Base-by-base conservation (phyloP, 202 grass and related monocot species). In the Digitaria exilis region DNA sequence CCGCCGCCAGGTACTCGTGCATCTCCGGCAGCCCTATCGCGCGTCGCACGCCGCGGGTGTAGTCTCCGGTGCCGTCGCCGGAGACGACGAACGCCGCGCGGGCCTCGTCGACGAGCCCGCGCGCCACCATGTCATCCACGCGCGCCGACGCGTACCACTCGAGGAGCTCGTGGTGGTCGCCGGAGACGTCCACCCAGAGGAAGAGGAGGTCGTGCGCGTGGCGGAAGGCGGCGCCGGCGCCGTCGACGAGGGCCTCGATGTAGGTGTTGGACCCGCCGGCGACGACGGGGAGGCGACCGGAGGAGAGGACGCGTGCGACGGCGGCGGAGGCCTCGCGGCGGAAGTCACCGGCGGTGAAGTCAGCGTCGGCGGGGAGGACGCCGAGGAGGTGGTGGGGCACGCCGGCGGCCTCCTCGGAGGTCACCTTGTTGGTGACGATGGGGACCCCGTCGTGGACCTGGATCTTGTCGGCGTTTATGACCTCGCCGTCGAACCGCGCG, bases 401-500 rank as follows among this genome's bases (percentile, higher is more conserved):
- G 4, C 67, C 69, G 9, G 54, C 71, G 18, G 13, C 17, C 75
- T 92, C 90, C 2, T 42, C 62, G 14, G 84, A 46, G 0, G 90
- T 89, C 6, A 89, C 87, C 37, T 88, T 80, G 29, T 92, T 92
- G 5, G 87, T 81, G 57, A 92, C 78, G 54, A 92, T 70, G 67
- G 79, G 72, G 1, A 84, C 62, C 48, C 87, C 90, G 11, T 75
- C 76, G 35, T 92, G 82, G 4, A 92, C 80, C 48, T 92, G 90
- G 30, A 92, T 92, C 72, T 92, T 92, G 80, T 92, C 90, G 0
- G 90, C 83, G 76, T 92, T 92, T 29, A 92, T 63, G 2, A 92
- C 85, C 25, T 92, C 90, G 0, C 90, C 87, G 5, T 69, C 35
- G 62, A 89, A 92, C 41, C 44, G 58, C 29, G 26, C 18, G 12